Conservation (phyloP, 208 protist genomes). For the Acanthamoeba lenticulata region DNA sequence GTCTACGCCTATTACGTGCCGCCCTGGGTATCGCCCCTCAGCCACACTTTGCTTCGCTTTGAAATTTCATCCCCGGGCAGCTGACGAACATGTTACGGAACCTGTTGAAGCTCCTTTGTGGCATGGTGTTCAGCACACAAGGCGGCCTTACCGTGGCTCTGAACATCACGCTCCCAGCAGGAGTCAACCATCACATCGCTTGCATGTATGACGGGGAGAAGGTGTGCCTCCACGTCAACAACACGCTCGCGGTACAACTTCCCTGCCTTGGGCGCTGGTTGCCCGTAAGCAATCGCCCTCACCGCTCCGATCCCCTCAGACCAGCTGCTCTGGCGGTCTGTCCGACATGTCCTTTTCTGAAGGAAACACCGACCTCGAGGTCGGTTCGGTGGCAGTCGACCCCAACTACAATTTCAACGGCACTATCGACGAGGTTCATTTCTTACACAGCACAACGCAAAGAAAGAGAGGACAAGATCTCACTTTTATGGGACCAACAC, state of each 20-base stretch:
- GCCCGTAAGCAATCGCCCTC: neutral
- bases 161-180: neutral
- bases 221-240: neutral
- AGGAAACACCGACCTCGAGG: neutral
- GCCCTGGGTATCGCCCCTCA: neutral
- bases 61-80: neutral
- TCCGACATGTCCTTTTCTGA: neutral
- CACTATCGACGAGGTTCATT: neutral
- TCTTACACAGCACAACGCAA: too few relatives aligned
- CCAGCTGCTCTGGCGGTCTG: neutral
- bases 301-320: neutral
- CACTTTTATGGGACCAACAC: too few relatives aligned
- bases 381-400: neutral
- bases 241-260: neutral
- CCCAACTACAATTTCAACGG: neutral
- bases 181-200: neutral
- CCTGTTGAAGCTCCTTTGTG: neutral
- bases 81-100: neutral
- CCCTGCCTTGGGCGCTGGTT: neutral
- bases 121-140: neutral
- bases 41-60: neutral
- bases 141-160: neutral
- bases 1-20: neutral
- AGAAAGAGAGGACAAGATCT: neutral
- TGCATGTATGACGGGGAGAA: neutral